Conservation (phyloP, 495 filamentous ascomycete species). For the Penicillium argentinense region DNA sequence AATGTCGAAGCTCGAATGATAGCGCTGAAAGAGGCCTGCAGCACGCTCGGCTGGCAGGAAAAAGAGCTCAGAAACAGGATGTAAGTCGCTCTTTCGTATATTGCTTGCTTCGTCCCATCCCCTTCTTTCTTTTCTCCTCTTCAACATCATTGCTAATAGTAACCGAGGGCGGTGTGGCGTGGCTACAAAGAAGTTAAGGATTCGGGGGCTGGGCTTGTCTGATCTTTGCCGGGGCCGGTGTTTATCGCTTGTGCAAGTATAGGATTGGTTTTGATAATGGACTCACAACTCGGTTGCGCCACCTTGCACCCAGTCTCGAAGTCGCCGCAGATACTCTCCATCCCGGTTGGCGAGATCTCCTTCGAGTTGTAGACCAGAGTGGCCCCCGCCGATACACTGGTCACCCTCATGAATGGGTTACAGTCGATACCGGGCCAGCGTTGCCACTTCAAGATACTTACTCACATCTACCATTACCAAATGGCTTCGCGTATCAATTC, state of each 20-base stretch:
- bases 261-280: constrained; percentile 17
- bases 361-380: constrained; percentile 15
- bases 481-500: constrained; percentile 19
- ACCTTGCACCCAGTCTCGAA: constrained; percentile 15
- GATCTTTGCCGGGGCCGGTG: constrained; percentile 19
- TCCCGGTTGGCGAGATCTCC: constrained; percentile 17
- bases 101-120: not conserved
- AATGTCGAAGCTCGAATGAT: constrained; percentile 19
- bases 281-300: constrained; percentile 13
- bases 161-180: constrained; percentile 21
- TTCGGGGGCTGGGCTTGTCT: constrained; percentile 22
- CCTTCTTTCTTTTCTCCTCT: not conserved
- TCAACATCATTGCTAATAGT: not conserved
- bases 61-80: constrained; percentile 24
- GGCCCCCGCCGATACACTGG: constrained; percentile 10
- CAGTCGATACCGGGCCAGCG: constrained; percentile 1
- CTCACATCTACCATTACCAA: constrained; percentile 9
- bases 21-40: constrained; percentile 20
- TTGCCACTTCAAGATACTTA: constrained; percentile 15
- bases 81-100: constrained; percentile 7
- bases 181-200: constrained; percentile 28
- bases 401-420: constrained; percentile 25
- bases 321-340: constrained; percentile 23
- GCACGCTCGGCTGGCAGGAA: constrained; percentile 19
- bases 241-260: constrained; percentile 28